Percentiles rank a stretch among this genome's conserved stretches.
These are phyloP conservation scores for Moesziomyces antarcticus DNA, from an alignment of 1,284 basidiomycete genomes.

Conservation along the genomic window DNA sequence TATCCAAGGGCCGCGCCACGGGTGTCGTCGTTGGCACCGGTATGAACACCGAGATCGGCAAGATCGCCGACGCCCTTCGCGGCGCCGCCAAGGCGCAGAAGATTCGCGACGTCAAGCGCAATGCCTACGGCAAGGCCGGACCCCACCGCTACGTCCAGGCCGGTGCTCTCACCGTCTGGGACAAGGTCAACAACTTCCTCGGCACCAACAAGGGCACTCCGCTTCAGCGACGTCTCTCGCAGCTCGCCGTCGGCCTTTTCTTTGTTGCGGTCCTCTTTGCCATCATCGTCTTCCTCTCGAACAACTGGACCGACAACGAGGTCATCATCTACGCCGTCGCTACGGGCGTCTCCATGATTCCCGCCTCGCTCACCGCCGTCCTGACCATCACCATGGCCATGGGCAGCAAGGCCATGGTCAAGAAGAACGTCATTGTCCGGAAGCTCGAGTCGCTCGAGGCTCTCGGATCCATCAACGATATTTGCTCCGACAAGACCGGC, in stretches of 20 bases:
- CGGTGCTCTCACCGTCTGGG: slow-evolving; percentile 67
- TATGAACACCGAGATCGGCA: slow-evolving; percentile 71
- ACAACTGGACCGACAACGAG: slow-evolving; percentile 66
- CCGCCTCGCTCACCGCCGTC: slow-evolving; percentile 69
- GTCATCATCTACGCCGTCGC: slow-evolving; percentile 70
- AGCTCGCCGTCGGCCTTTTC: slow-evolving; percentile 67
- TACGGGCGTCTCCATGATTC: slow-evolving; percentile 73
- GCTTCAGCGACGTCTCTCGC: slow-evolving; percentile 67
- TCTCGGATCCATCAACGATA: slow-evolving; percentile 65
- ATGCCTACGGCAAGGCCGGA: slow-evolving; percentile 67
- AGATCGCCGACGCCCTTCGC: slow-evolving; percentile 64
- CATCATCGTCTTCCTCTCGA: slow-evolving; percentile 68
- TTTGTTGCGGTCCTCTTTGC: slow-evolving; percentile 67
- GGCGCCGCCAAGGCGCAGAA: slow-evolving; percentile 58
- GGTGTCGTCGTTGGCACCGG: slow-evolving; percentile 75
- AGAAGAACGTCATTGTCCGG: slow-evolving; percentile 72
- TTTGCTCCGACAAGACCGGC: slow-evolving; percentile 68
- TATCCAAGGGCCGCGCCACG: slow-evolving; percentile 76
- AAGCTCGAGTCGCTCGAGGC: slow-evolving; percentile 68
- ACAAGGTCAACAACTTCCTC: slow-evolving; percentile 67
- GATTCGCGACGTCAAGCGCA: slow-evolving; percentile 71
- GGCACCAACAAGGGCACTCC: slow-evolving; percentile 68
- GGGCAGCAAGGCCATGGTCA: slow-evolving; percentile 73
- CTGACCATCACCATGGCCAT: slow-evolving; percentile 70
- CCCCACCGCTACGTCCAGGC: slow-evolving; percentile 69